phyloP scores from a whole-genome alignment of 2,329 filamentous ascomycete species.

The Dactylonectria macrodidyma region DNA sequence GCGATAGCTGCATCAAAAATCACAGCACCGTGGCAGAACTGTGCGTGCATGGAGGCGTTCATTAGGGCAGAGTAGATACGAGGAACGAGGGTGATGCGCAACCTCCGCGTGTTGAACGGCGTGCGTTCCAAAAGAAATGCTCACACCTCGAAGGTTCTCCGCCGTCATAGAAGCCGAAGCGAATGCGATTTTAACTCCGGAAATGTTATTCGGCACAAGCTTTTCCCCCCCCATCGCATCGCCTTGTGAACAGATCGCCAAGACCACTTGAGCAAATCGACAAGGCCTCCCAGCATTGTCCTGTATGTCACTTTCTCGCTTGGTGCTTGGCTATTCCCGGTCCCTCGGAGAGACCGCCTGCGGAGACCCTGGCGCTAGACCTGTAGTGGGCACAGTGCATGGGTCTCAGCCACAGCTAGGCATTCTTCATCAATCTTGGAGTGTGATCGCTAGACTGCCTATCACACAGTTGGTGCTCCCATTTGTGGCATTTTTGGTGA shows the following conservation, averaged over 20 bases:
- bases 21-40: background rate
- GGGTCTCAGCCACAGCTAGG: conserved; percentile 31
- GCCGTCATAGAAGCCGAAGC: background rate
- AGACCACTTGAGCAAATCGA: background rate
- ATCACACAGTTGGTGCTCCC: background rate
- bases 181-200: background rate
- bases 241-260: background rate
- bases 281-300: background rate
- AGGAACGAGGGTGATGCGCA: background rate
- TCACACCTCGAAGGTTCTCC: background rate
- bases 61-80: background rate
- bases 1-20: background rate
- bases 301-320: conserved; percentile 17
- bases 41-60: background rate
- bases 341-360: conserved; percentile 17
- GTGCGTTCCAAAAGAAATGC: background rate
- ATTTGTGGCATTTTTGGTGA: background rate
- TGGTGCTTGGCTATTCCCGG: conserved; percentile 3
- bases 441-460: background rate
- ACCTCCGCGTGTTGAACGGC: background rate
- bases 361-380: conserved; percentile 17
- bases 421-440: background rate
- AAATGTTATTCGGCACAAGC: background rate
- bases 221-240: background rate
- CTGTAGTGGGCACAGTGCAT: background rate